These are phyloP conservation scores for Salix purpurea DNA, from an alignment of 345 rosid genomes.

Conservation along the genomic window DNA sequence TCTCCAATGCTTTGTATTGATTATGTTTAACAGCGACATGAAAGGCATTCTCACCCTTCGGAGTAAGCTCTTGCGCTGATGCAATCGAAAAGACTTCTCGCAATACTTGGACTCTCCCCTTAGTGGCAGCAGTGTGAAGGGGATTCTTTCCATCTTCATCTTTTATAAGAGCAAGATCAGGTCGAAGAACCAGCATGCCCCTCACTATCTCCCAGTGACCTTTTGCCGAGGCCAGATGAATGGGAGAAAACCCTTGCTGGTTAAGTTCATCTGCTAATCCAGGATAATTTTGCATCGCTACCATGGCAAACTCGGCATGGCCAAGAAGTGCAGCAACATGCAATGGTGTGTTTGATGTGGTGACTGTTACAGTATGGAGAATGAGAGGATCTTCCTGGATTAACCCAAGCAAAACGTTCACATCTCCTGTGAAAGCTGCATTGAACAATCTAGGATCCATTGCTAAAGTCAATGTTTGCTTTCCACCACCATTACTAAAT, in stretches of 20 bases:
- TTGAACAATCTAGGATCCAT: background rate
- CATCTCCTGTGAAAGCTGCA: background rate
- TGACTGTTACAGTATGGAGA: background rate
- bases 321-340: slow-evolving; percentile 1
- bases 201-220: background rate
- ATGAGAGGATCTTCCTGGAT: background rate
- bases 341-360: slow-evolving; percentile 1
- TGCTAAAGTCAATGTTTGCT: background rate
- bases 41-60: too few relatives aligned
- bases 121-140: background rate
- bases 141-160: background rate
- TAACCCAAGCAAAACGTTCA: background rate
- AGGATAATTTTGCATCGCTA: background rate
- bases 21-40: too few relatives aligned
- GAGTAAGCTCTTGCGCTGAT: too few relatives aligned
- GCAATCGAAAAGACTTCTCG: too few relatives aligned
- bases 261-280: background rate
- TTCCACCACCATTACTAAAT: background rate
- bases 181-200: background rate
- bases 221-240: slow-evolving; percentile 2
- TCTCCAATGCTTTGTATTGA: too few relatives aligned
- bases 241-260: background rate
- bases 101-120: too few relatives aligned
- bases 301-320: background rate
- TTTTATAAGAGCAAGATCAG: background rate